Percentiles rank a stretch among this genome's conserved stretches.
phyloP scores from a whole-genome alignment of 2,329 filamentous ascomycete genomes.

The Diaporthe batatas region DNA sequence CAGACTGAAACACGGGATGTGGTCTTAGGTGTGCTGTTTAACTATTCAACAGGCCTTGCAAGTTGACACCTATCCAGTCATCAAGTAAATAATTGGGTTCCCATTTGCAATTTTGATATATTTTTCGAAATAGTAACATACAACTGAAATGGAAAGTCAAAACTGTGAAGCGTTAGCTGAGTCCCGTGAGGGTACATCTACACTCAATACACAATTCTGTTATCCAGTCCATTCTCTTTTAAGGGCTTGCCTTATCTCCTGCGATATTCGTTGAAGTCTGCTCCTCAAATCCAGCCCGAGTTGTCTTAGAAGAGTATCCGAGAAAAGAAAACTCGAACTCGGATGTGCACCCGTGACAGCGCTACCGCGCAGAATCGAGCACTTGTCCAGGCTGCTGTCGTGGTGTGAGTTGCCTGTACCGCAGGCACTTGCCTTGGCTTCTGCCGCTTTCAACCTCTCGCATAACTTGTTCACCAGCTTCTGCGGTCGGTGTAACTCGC shows the following conservation, averaged over 20 bases:
- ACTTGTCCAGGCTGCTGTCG: background rate
- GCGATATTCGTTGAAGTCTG: background rate
- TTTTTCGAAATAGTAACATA: background rate
- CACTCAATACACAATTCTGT: background rate
- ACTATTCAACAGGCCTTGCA: too few species aligned
- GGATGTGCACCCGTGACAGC: background rate
- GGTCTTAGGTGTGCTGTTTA: too few species aligned
- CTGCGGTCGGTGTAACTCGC: background rate
- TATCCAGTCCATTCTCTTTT: conserved; percentile 1
- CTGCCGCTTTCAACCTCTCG: background rate
- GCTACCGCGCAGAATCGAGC: background rate
- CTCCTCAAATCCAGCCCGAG: background rate
- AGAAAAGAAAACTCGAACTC: background rate
- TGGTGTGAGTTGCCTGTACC: background rate
- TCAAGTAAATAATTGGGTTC: background rate
- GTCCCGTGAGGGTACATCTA: background rate
- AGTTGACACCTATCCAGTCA: too few species aligned
- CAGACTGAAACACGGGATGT: too few species aligned
- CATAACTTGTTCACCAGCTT: background rate
- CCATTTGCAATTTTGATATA: background rate
- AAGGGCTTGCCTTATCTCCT: background rate
- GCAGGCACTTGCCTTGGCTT: background rate
- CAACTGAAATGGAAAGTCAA: too few species aligned
- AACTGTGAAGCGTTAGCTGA: background rate
- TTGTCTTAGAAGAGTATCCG: background rate